A percentile compares a stretch with the other conserved stretches of the same genome.
Conservation (phyloP, 2,329 filamentous ascomycete species). For the Sarocladium brachiariae region DNA sequence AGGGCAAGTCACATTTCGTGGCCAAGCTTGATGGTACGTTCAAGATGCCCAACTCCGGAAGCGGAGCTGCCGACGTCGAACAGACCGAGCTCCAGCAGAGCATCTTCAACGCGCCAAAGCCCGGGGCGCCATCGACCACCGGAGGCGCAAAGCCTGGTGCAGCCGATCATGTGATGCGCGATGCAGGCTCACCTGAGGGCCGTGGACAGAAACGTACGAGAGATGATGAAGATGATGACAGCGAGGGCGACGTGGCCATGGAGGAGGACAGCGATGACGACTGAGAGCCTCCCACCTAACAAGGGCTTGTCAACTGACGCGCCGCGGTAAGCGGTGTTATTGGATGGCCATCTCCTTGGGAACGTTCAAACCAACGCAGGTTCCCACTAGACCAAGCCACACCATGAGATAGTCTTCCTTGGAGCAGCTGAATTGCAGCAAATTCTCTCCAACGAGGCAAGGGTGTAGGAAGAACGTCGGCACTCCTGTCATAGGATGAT, state of each 20-base stretch:
- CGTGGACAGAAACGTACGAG: conserved; percentile 64
- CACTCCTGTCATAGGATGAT: conserved; percentile 73
- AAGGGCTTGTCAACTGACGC: neutral
- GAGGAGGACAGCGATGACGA: conserved; percentile 71
- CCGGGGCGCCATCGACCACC: conserved; percentile 36
- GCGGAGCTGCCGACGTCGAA: conserved; percentile 46
- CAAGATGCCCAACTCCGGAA: conserved; percentile 52
- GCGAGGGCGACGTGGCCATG: conserved; percentile 62
- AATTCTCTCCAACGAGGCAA: conserved; percentile 77
- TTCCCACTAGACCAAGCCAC: conserved; percentile 85
- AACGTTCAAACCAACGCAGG: conserved; percentile 70
- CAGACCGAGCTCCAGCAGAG: conserved; percentile 71
- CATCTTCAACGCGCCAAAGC: conserved; percentile 65
- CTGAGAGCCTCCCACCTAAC: conserved; percentile 21
- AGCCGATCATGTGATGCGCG: conserved; percentile 41
- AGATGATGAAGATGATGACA: conserved; percentile 59
- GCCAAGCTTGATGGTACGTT: conserved; percentile 90
- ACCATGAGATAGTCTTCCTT: conserved; percentile 69
- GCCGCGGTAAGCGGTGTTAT: neutral
- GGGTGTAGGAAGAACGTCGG: conserved; percentile 90
- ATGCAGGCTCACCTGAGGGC: conserved; percentile 43
- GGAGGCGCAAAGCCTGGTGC: conserved; percentile 41
- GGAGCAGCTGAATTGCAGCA: conserved; percentile 57
- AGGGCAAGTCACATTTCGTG: conserved; percentile 79
- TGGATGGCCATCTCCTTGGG: conserved; percentile 57